Base-by-base conservation (phyloP, 2,329 filamentous ascomycete genomes). In the Colletotrichum siamense region DNA sequence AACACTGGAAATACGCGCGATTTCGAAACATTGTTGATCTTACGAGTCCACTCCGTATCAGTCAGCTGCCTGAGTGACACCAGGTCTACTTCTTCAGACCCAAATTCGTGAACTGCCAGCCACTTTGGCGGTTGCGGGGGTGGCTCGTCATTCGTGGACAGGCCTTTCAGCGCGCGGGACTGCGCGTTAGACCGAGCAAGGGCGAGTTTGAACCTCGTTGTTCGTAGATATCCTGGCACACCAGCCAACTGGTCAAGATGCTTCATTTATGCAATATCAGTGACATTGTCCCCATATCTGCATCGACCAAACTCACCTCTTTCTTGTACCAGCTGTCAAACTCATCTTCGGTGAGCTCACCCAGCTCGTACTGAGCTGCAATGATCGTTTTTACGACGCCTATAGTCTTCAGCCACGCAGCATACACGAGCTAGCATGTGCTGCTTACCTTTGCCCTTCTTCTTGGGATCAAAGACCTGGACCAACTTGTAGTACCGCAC, bases 141-240 rank as follows among this genome's bases (percentile, higher is more conserved):
- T 3, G 71, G 67, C 63, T 80, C 79, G 15, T 77, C 77, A 6
- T 69, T 72, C 5, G 79, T 65, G 3, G 79, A 65, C 18, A 80
- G 61, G 26, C 79, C 79, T 65, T 80, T 80, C 26, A 78, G 73
- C 7, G 73, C 76, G 15, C 79, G 69, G 2, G 79, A 80, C 65
- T 80, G 77, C 4, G 79, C 78, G 70, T 80, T 79, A 8, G 77
- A 78, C 15, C 79, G 70, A 2, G 79, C 73, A n/a, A 73, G 78
- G 4, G 70, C 74, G 15, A 81, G 76, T 69, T 78, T 77, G 69
- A 79, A 82, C 9, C 78, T 67, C 5, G 79, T 82, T 8, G 79
- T 79, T 16, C 80, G 77, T 1, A 81, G 73, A 69, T 81, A 81
- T 5, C 80, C 80, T 10, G 66, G 62, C 15, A 34, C 44, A 22